Percentiles rank a stretch among this genome's conserved stretches.
phyloP scores from a whole-genome alignment of 768 basidiomycete species.

The Saitozyma podzolica region DNA sequence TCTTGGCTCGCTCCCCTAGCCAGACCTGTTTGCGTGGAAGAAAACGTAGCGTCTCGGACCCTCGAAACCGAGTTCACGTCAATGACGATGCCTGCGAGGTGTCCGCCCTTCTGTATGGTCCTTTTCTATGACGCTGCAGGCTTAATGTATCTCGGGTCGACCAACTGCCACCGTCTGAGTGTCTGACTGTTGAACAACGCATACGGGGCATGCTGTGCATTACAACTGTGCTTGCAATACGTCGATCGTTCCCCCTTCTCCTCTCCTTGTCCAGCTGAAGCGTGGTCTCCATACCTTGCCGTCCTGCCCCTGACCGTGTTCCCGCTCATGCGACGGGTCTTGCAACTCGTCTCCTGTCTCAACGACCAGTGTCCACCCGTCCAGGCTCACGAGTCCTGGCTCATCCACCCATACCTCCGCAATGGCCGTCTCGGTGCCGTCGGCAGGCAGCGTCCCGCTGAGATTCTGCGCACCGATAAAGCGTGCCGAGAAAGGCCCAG shows the following conservation, averaged over 20 bases:
- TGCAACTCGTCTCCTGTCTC: conserved; percentile 44
- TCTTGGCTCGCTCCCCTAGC: too few relatives aligned
- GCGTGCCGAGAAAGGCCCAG: conserved; percentile 55
- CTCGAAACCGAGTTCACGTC: too few relatives aligned
- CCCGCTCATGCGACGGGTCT: background rate
- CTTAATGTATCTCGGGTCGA: too few relatives aligned
- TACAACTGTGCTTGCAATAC: conserved; percentile 1
- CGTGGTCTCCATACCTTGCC: conserved; percentile 19
- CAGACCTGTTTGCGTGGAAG: too few relatives aligned
- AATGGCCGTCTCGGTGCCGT: conserved; percentile 55
- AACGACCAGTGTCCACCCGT: conserved; percentile 70
- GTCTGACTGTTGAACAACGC: too few relatives aligned
- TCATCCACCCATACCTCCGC: conserved; percentile 64
- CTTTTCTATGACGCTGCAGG: too few relatives aligned
- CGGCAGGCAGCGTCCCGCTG: conserved; percentile 63
- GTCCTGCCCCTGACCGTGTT: too few relatives aligned
- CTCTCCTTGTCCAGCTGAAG: conserved; percentile 25
- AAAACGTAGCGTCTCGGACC: too few relatives aligned
- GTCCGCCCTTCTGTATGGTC: too few relatives aligned
- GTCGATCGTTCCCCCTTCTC: conserved; percentile 17
- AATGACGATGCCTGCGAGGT: too few relatives aligned
- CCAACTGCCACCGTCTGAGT: too few relatives aligned
- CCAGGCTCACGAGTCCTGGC: conserved; percentile 67
- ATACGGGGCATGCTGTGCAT: too few relatives aligned
- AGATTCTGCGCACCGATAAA: conserved; percentile 71